Conservation (phyloP, 2,329 filamentous ascomycete genomes). For the Cucurbitaria berberidis region DNA sequence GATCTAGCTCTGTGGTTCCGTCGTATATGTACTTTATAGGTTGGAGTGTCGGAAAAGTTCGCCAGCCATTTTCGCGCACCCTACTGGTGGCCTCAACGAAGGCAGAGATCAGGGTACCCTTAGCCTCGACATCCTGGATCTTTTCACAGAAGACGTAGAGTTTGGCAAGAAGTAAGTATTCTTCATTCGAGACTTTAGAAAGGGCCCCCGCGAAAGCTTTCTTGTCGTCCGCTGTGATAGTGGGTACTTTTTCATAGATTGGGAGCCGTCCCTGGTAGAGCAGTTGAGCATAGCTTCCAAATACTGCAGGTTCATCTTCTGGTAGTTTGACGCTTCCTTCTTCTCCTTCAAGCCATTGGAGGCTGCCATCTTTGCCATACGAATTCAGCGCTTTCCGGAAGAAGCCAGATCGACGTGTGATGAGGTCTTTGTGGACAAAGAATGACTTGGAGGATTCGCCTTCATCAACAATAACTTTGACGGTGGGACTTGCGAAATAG, state of each 20-base stretch:
- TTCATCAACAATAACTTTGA: neutral
- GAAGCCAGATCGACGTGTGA: too few relatives aligned
- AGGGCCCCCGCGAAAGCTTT: neutral
- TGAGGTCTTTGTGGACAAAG: too few relatives aligned
- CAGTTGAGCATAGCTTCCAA: conserved; percentile 5
- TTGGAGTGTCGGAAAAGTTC: too few relatives aligned
- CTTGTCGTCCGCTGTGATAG: neutral
- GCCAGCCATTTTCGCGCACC: too few relatives aligned
- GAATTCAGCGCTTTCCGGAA: too few relatives aligned
- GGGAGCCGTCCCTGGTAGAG: neutral
- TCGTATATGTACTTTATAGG: too few relatives aligned
- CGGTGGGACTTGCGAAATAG: neutral
- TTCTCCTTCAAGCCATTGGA: neutral
- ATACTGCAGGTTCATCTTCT: conserved; percentile 2
- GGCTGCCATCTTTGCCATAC: neutral
- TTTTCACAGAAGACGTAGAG: neutral
- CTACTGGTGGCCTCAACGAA: too few relatives aligned
- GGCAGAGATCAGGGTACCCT: too few relatives aligned
- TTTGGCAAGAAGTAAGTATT: neutral
- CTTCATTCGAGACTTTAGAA: neutral
- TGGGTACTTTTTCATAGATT: neutral
- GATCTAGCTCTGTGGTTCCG: too few relatives aligned
- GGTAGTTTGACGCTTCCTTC: conserved; percentile 1
- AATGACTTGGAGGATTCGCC: too few relatives aligned
- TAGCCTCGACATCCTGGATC: neutral